Evolutionary conservation across 176 grass and related monocot species (phyloP).

Genomic region (Avena eriantha): DNA sequence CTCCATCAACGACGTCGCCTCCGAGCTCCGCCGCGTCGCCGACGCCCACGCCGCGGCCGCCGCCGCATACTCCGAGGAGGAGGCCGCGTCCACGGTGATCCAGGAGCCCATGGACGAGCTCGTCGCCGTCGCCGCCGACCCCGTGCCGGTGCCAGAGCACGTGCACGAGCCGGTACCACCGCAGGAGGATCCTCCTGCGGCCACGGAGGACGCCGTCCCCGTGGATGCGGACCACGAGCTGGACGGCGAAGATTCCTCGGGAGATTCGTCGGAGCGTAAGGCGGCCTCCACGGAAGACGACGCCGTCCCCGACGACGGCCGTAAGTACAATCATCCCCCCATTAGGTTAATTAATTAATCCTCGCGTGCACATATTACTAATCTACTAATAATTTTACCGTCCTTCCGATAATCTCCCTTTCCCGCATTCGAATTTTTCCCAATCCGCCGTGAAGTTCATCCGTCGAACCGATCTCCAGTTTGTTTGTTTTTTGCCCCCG

Average conservation of each 20-base stretch:
- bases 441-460: background rate
- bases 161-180: conserved; percentile 14
- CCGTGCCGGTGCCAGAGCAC: background rate
- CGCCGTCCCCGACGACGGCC: conserved; percentile 61
- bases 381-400: background rate
- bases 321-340: conserved; percentile 52
- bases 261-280: conserved; percentile 84
- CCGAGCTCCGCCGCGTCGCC: conserved; percentile 67
- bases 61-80: conserved; percentile 54
- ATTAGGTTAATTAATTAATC: conserved; percentile 5
- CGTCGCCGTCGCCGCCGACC: background rate
- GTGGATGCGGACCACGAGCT: conserved; percentile 7
- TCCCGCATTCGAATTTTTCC: conserved; percentile 37
- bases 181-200: background rate
- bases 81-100: conserved; percentile 58
- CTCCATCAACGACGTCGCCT: conserved; percentile 74
- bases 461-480: background rate
- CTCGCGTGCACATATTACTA: conserved; percentile 25
- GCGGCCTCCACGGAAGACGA: conserved; percentile 67
- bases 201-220: background rate
- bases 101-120: conserved; percentile 53
- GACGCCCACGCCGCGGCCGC: conserved; percentile 47
- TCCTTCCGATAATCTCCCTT: background rate
- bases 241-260: conserved; percentile 63
- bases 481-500: background rate